Conservation (phyloP, 306 rosid species). For the Sechiopsis laciniata region DNA sequence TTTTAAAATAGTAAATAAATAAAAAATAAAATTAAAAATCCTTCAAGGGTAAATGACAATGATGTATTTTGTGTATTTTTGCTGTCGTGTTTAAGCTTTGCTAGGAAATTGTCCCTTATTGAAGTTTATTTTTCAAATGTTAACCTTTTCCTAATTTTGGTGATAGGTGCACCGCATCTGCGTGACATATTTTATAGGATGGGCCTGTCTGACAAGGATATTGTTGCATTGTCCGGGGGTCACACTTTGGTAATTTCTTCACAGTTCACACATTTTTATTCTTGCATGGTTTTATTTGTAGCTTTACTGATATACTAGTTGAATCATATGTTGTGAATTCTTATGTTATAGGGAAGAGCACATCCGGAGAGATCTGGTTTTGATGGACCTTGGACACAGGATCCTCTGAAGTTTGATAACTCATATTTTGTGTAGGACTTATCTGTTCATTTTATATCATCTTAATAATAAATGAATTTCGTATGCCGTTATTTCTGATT, state of each 20-base stretch:
- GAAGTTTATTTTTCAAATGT: background rate
- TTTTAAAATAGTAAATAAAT: too few species aligned
- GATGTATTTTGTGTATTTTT: conserved; percentile 1
- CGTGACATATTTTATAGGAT: conserved; percentile 68
- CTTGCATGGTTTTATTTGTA: background rate
- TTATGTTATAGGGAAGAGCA: conserved; percentile 64
- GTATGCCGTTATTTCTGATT: conserved; percentile 16
- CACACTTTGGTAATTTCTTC: conserved; percentile 66
- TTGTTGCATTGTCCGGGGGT: conserved; percentile 81
- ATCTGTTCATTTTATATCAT: conserved; percentile 21
- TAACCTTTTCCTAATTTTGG: conserved; percentile 8
- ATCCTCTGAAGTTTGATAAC: conserved; percentile 84
- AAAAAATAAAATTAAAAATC: too few species aligned
- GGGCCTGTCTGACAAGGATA: conserved; percentile 83
- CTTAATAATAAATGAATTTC: conserved; percentile 10
- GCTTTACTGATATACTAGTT: background rate
- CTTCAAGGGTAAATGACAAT: background rate
- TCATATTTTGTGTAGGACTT: conserved; percentile 69
- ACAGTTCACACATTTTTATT: conserved; percentile 19
- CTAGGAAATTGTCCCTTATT: background rate
- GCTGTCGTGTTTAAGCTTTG: background rate
- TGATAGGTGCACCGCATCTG: conserved; percentile 62
- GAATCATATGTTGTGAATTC: conserved; percentile 20
- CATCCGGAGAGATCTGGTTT: conserved; percentile 80
- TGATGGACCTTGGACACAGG: conserved; percentile 88